These are phyloP conservation scores for Sequoiadendron giganteum DNA, from an alignment of 75 land plant species.

Conservation along the genomic window DNA sequence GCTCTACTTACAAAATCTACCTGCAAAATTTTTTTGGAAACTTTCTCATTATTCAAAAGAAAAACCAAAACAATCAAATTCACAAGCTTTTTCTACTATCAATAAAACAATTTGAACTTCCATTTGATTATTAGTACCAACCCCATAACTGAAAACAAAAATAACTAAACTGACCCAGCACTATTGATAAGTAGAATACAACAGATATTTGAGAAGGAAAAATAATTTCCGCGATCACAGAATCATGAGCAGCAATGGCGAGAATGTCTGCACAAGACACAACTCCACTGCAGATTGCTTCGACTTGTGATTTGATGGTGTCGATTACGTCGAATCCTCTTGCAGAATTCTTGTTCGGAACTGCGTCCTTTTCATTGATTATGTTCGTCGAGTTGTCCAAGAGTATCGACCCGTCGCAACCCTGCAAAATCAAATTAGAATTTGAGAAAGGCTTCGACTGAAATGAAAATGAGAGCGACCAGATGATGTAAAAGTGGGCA, in stretches of 20 bases:
- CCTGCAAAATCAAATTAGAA: conserved; percentile 18
- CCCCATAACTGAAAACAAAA: too few relatives aligned
- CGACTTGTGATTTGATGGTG: conserved; percentile 33
- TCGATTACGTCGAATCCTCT: conserved; percentile 45
- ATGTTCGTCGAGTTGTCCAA: conserved; percentile 32
- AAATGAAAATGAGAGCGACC: background rate
- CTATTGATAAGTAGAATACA: too few relatives aligned
- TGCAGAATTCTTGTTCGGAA: conserved; percentile 29
- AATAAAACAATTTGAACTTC: too few relatives aligned
- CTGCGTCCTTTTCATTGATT: conserved; percentile 41
- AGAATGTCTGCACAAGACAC: conserved; percentile 61
- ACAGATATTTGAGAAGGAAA: too few relatives aligned
- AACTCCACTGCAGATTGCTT: conserved; percentile 15
- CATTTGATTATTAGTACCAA: too few relatives aligned
- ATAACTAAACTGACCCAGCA: too few relatives aligned
- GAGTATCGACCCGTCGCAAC: conserved; percentile 61
- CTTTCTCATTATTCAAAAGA: too few relatives aligned
- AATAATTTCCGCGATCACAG: conserved; percentile 24
- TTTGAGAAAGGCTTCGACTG: background rate
- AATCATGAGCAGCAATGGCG: conserved; percentile 42
- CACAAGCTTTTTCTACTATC: too few relatives aligned
- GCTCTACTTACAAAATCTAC: too few relatives aligned
- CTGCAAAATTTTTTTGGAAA: too few relatives aligned
- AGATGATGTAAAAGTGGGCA: background rate
- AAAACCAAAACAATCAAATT: too few relatives aligned